phyloP scores from a whole-genome alignment of 257 asterid genomes.

The Echium plantagineum region DNA sequence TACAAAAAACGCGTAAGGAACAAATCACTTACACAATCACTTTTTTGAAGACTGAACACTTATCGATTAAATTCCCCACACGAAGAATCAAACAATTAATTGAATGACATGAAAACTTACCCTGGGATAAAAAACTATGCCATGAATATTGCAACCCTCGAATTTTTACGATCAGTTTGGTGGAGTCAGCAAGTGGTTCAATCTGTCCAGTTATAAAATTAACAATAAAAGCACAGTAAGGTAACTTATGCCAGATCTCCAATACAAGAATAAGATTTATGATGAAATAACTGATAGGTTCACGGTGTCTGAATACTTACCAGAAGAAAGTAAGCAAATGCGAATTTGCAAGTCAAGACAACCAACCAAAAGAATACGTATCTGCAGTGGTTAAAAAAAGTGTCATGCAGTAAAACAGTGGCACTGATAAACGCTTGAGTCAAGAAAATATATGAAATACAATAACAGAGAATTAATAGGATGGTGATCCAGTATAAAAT shows the following conservation, averaged over 20 bases:
- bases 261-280: background rate
- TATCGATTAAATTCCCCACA: too few species aligned
- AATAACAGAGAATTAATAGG: too few species aligned
- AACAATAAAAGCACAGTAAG: background rate
- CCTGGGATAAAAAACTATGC: slow-evolving; percentile 73
- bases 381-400: slow-evolving; percentile 32
- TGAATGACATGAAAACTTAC: slow-evolving; percentile 28
- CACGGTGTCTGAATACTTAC: slow-evolving; percentile 31
- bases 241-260: background rate
- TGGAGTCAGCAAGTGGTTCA: slow-evolving; percentile 70
- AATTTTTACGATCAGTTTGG: slow-evolving; percentile 39
- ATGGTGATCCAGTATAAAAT: too few species aligned
- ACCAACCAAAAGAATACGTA: slow-evolving; percentile 89
- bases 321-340: slow-evolving; percentile 93
- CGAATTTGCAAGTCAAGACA: slow-evolving; percentile 82
- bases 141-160: slow-evolving; percentile 64
- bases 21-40: background rate
- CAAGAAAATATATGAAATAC: background rate
- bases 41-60: background rate
- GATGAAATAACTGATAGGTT: slow-evolving; percentile 2
- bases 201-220: slow-evolving; percentile 37
- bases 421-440: background rate
- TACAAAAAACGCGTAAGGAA: slow-evolving; percentile 8
- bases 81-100: background rate
- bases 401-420: background rate